Evolutionary conservation across 2,329 filamentous ascomycete species (phyloP), one percentile per base, ranked within the genome.

Genomic region (Lojkania enalia): DNA sequence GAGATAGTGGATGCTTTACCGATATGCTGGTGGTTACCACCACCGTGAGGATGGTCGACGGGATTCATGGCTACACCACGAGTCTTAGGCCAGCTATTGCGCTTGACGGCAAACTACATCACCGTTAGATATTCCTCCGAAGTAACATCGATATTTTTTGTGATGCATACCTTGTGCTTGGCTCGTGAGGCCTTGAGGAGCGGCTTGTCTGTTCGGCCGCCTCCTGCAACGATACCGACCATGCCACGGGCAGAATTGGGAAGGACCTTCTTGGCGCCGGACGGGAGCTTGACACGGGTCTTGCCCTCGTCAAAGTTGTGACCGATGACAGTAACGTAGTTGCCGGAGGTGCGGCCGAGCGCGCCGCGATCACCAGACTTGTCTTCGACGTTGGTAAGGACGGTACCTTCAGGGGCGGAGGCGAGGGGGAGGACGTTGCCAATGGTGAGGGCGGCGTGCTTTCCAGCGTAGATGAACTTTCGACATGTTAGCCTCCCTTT

Each of bases 61-160:
- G 94, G 94, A 83, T 99, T 99, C 94, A 99, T 99, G 79, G 94
- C 94, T 87, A 99, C 94, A 96, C 94, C 94, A 94, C 94, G 92
- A 84, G 94, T 99, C 89, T 95, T 96, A 80, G 94, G 94, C 94
- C 94, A 99, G 74, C 86, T 92, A 90, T 99, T 97, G 76, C 94
- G 90, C 90, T 99, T 99, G 82, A 96, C 95, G 68, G 91, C 90
- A 82, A 96, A 99, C 88, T 69, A 33, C 5, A 29, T 40, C 9
- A 27, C 14, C 20, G 31, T 40, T 32, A 23, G 38, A 7, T 6
- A 13, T 12, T 20, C 48, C 42, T 5, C n/a, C 5, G 9, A 25
- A 29, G 23, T 40, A 2, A 20, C 3, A 21, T 33, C 33, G 18
- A 18, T 12, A 41, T 40, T 2, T 18, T 18, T 21, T 13, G 11